Evolutionary conservation across 495 filamentous ascomycete species (phyloP).

Genomic region (Daldinia childiae): DNA sequence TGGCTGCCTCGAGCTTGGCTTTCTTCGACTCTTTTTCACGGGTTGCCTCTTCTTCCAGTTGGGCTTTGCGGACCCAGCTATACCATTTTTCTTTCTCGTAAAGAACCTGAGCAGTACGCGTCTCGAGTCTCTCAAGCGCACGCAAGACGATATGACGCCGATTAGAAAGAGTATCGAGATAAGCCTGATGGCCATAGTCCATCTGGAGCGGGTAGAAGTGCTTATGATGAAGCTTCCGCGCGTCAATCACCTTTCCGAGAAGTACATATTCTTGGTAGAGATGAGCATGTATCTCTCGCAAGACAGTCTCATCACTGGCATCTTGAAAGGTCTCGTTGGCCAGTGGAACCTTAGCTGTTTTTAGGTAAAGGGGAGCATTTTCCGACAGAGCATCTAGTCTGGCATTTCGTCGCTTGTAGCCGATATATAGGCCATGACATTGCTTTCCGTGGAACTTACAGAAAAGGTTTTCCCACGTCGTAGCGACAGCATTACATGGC

Average conservation of each 20-base stretch:
- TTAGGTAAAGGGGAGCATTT: constrained; percentile 51
- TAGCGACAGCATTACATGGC: constrained; percentile 49
- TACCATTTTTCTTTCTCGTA: constrained; percentile 62
- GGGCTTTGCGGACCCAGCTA: constrained; percentile 56
- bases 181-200: constrained; percentile 57
- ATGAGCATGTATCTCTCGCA: constrained; percentile 56
- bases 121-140: constrained; percentile 59
- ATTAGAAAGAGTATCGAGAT: constrained; percentile 57
- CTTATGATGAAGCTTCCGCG: constrained; percentile 62
- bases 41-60: constrained; percentile 56
- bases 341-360: constrained; percentile 46
- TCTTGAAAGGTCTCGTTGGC: constrained; percentile 54
- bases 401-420: constrained; percentile 60
- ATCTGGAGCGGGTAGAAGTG: constrained; percentile 60
- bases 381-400: constrained; percentile 53
- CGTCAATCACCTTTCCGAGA: constrained; percentile 60
- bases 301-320: constrained; percentile 48
- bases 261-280: constrained; percentile 56
- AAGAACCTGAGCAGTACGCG: constrained; percentile 55
- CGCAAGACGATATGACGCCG: constrained; percentile 51
- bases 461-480: constrained; percentile 56
- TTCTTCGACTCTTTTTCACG: constrained; percentile 64
- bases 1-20: constrained; percentile 58
- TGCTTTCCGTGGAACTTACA: constrained; percentile 59
- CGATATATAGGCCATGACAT: constrained; percentile 60